These are phyloP conservation scores for Tolypocladium capitatum DNA, from an alignment of 2,329 filamentous ascomycete genomes.

Conservation along the genomic window DNA sequence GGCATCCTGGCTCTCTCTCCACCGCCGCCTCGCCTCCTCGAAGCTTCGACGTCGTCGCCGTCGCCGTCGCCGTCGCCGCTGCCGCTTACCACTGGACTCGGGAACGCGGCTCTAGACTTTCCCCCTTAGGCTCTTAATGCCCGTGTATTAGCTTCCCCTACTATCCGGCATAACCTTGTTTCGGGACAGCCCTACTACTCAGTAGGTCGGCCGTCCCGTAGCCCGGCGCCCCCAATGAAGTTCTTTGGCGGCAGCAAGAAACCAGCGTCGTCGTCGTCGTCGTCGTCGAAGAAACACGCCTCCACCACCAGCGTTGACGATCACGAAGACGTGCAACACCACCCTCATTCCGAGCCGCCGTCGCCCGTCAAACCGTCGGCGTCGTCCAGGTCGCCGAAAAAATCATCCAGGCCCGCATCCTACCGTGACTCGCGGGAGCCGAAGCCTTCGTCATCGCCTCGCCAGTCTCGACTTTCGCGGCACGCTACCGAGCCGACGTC, in stretches of 20 bases:
- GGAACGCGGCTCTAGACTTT: not conserved
- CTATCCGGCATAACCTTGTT: conserved; percentile 27
- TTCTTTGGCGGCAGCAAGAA: conserved; percentile 35
- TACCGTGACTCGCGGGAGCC: conserved; percentile 12
- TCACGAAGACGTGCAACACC: conserved; percentile 23
- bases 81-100: not conserved
- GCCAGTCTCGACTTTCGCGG: conserved; percentile 31
- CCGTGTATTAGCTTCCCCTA: conserved; percentile 16
- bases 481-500: conserved; percentile 34
- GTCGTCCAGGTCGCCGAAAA: conserved; percentile 16
- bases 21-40: not conserved
- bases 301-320: conserved; percentile 20
- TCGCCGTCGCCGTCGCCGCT: not conserved
- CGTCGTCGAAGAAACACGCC: conserved; percentile 23
- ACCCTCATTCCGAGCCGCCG: conserved; percentile 22
- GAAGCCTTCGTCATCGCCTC: conserved; percentile 18
- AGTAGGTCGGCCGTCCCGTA: conserved; percentile 8
- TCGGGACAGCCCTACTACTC: conserved; percentile 18
- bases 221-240: conserved; percentile 30
- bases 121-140: conserved; percentile 12
- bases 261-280: conserved; percentile 13
- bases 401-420: conserved; percentile 17
- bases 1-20: not conserved
- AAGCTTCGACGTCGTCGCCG: not conserved
- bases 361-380: conserved; percentile 24